Evolutionary conservation across 176 grass and related monocot species (phyloP), one percentile per base, ranked within the genome.

Genomic region (Zoysia japonica): DNA sequence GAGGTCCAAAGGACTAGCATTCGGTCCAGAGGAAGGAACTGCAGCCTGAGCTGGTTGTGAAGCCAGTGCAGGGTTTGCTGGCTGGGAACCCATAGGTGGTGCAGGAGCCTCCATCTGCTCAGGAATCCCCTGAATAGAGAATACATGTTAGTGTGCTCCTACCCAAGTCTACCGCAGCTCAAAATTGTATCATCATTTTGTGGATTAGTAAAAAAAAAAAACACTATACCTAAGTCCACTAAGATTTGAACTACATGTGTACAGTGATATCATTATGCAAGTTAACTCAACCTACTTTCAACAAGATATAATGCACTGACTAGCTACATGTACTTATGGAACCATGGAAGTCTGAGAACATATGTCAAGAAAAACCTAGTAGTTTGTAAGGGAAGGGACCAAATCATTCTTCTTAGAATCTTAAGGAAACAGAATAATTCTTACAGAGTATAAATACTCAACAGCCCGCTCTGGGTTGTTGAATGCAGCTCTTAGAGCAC

Each of bases 381-480:
- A 85, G 67, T 7, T 68, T 69, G 48, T 62, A 52, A 45, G 47
- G 67, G 16, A 75, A 47, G 41, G 83, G 61, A 56, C 53, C 17
- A 5, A 6, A 57, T 57, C 55, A 57, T 57, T 19, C 55, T 57
- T 57, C 55, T 2, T 57, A 57, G 17, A 17, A 2, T 28, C 28
- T 28, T 28, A 3, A 61, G 59, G 20, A 61, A 61, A 80, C 45
- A 49, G 19, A 51, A 84, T 67, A 6, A 65, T 81, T 76, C 82
- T 90, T 88, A 97, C 94, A 71, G 94, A 92, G 71, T 94, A 97
- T 71, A 97, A 76, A 86, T 97, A 97, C 43, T 97, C 94, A 84
- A 97, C 85, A 70, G 94, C 94, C 53, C 94, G 70, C 73, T 97
- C 94, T 12, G 94, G 94, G 57, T 97, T 97, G 87, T 97, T 94